Base-by-base conservation (phyloP, 768 basidiomycete species). In the Rhodotorula taiwanensis region DNA sequence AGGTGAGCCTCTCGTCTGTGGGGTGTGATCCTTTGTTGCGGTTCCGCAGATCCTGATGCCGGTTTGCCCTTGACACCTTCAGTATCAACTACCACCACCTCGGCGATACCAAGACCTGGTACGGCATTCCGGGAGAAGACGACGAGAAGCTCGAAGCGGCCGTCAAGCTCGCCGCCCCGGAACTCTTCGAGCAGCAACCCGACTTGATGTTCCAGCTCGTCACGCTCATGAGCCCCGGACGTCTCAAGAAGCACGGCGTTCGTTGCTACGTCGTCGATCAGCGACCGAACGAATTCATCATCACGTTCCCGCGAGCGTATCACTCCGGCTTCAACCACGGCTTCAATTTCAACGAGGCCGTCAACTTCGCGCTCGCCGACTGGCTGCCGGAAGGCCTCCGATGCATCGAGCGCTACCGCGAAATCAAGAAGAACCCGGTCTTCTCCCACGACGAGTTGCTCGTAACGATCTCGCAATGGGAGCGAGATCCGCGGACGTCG, bases 91-190 rank as follows among this genome's bases (percentile, higher is more conserved):
- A 72, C 53, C 72, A 73, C 87, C 92, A 97, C 75, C 97, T 91
- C 89, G 95, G 95, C 33, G 94, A 95, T 75, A 94, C 94, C 39
- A 99, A 99, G 80, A 99, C 94, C 1, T 99, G 95, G 95, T 99
- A 99, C 76, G 93, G 93, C 53, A 87, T 98, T 47, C 94, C 95
- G 11, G 94, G 88, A n/a, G 83, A 84, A 53, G 89, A 95, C 71
- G 92, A 93, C 31, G 89, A 89, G 70, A 89, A 89, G 75, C 97
- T 99, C 73, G 95, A 99, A 77, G 85, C 87, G 33, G 94, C 94
- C 30, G 95, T 99, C 76, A 86, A 86, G 77, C 81, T 82, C 58
- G 93, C 97, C 76, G 95, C 95, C 28, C 95, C 95, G 20, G 95
- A 99, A 75, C 82, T 99, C 27, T 99, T 99, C 74, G 91, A 97